These are phyloP conservation scores for Saturnispora gosingensis DNA, from an alignment of 805 yeast genomes.

Conservation along the genomic window DNA sequence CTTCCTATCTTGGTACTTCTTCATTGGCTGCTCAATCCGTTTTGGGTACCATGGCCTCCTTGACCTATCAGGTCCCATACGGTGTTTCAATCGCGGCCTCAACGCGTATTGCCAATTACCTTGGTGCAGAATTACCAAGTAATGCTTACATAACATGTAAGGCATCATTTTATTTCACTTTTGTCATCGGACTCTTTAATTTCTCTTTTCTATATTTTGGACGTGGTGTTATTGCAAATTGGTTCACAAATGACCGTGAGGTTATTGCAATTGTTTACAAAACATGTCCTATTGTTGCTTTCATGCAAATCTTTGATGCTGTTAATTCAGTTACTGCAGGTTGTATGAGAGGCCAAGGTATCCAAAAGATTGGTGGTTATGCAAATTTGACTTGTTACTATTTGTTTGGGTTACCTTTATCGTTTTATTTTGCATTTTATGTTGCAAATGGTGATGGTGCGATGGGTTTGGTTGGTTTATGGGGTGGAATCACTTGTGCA, in stretches of 20 bases:
- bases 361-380: conserved; percentile 48
- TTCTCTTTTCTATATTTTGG: conserved; percentile 20
- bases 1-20: conserved; percentile 54
- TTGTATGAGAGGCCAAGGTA: conserved; percentile 47
- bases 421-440: conserved; percentile 47
- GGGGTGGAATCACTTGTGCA: conserved; percentile 29
- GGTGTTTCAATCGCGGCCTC: conserved; percentile 69
- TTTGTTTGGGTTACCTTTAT: conserved; percentile 59
- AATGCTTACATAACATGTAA: conserved; percentile 24
- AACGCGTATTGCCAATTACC: conserved; percentile 66
- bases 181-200: conserved; percentile 19
- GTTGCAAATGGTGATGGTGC: conserved; percentile 25
- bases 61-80: conserved; percentile 67
- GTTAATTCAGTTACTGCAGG: conserved; percentile 44
- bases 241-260: conserved; percentile 26
- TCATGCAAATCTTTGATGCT: conserved; percentile 41
- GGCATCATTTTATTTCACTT: conserved; percentile 22
- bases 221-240: conserved; percentile 19
- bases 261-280: conserved; percentile 21
- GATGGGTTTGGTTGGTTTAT: conserved; percentile 32
- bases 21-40: conserved; percentile 69
- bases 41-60: conserved; percentile 55
- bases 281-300: conserved; percentile 26
- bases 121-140: conserved; percentile 44
- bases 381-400: conserved; percentile 54